Percentiles rank a stretch among this genome's conserved stretches.
These are phyloP conservation scores for Botrytis tulipae DNA, from an alignment of 2,329 filamentous ascomycete species.

Conservation along the genomic window DNA sequence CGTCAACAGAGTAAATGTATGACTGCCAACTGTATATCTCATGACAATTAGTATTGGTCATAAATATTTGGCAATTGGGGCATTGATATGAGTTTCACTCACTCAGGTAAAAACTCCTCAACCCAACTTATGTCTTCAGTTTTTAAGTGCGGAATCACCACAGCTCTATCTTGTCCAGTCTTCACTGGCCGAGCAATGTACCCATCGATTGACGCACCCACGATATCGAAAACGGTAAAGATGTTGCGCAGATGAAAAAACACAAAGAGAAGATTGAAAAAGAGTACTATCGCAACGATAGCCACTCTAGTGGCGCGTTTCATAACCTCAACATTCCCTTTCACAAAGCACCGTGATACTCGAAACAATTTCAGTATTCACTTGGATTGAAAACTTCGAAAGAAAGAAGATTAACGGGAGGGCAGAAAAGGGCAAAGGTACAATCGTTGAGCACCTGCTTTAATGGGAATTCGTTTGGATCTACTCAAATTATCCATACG, in stretches of 20 bases:
- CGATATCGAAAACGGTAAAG: not conserved
- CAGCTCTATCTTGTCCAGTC: constrained; percentile 4
- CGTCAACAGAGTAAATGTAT: constrained; percentile 32
- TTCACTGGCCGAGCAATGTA: constrained; percentile 1
- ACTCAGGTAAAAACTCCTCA: constrained; percentile 8
- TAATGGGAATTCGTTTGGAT: not conserved
- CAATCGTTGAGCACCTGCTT: not conserved
- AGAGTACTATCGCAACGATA: constrained; percentile 8
- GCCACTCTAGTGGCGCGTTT: not conserved
- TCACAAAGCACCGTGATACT: not conserved
- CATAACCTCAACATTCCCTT: not conserved
- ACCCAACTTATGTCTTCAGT: constrained; percentile 7
- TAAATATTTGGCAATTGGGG: not conserved
- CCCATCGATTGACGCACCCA: not conserved
- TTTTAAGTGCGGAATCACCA: not conserved
- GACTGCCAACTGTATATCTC: not conserved
- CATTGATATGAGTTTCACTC: not conserved
- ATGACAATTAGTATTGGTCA: not conserved
- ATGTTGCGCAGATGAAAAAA: not conserved
- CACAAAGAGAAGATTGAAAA: not conserved
- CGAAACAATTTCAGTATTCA: not conserved
- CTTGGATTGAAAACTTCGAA: not conserved
- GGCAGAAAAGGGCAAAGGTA: not conserved
- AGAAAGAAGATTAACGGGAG: too few species aligned
- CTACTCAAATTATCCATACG: not conserved